Evolutionary conservation across 2,329 filamentous ascomycete species (phyloP).

Genomic region (Harringtonia lauricola): DNA sequence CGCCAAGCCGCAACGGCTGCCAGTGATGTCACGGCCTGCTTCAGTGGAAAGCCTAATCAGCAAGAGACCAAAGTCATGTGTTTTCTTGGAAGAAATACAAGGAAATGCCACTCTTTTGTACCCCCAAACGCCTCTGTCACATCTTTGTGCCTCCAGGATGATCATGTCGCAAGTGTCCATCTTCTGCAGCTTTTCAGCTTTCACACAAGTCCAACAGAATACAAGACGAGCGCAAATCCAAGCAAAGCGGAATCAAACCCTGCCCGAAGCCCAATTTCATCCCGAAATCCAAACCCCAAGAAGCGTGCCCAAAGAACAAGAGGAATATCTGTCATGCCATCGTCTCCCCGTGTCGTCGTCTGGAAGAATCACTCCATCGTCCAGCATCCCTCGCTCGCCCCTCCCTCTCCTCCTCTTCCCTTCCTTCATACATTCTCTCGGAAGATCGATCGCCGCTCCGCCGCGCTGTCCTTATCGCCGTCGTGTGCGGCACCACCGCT

Average conservation of each 20-base stretch:
- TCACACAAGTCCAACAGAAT: not conserved
- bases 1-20: not conserved
- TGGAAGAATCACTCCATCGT: not conserved
- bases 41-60: not conserved
- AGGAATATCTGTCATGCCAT: too few relatives aligned
- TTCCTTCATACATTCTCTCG: constrained; percentile 54
- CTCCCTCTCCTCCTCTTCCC: too few relatives aligned
- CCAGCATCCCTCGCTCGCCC: not conserved
- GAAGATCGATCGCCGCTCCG: constrained; percentile 59
- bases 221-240: not conserved
- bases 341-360: too few relatives aligned
- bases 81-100: not conserved
- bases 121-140: constrained; percentile 1
- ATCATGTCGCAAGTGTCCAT: not conserved
- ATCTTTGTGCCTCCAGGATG: too few relatives aligned
- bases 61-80: too few relatives aligned
- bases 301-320: too few relatives aligned
- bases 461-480: constrained; percentile 41
- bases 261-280: too few relatives aligned
- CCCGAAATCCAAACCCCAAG: too few relatives aligned
- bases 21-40: too few relatives aligned
- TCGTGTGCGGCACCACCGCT: too few relatives aligned
- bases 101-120: constrained; percentile 2
- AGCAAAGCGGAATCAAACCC: not conserved
- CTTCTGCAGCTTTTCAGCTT: not conserved